Conservation (phyloP, 2,329 filamentous ascomycete species). For the Aspergillus neoniger region DNA sequence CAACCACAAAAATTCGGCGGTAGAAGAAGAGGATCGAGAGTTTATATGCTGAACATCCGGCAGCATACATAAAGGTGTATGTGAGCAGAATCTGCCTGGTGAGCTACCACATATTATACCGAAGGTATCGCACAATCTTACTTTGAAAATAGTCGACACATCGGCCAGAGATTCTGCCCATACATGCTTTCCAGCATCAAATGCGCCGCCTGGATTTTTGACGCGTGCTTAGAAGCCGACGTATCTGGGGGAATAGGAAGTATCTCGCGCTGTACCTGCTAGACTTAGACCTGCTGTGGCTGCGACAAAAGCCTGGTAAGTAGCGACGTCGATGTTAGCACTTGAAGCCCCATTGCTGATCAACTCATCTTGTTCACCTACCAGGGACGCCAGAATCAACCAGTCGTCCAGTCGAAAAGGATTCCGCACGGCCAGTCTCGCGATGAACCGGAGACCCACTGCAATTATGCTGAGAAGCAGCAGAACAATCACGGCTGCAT, state of each 20-base stretch:
- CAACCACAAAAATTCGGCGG: conserved; percentile 19
- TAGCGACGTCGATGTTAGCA: background rate
- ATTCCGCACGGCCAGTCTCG: conserved; percentile 13
- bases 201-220: conserved; percentile 5
- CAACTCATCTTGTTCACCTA: background rate
- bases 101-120: background rate
- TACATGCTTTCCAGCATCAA: conserved; percentile 17
- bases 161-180: conserved; percentile 13
- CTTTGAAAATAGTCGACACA: conserved; percentile 15
- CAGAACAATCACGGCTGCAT: conserved; percentile 15
- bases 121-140: background rate
- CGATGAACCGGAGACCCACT: conserved; percentile 18
- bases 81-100: conserved; percentile 14
- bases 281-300: conserved; percentile 14
- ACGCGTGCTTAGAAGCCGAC: background rate
- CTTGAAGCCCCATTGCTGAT: background rate
- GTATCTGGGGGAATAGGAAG: background rate
- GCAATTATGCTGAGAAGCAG: conserved; percentile 8
- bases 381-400: conserved; percentile 15
- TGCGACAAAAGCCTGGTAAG: conserved; percentile 6
- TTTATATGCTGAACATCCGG: conserved; percentile 19
- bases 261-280: background rate
- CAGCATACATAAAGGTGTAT: conserved; percentile 21
- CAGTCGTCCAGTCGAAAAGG: conserved; percentile 20
- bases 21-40: conserved; percentile 29